Evolutionary conservation across 2,329 filamentous ascomycete species (phyloP), one percentile per base, ranked within the genome.

Genomic region (Ceratocystis cubensis): DNA sequence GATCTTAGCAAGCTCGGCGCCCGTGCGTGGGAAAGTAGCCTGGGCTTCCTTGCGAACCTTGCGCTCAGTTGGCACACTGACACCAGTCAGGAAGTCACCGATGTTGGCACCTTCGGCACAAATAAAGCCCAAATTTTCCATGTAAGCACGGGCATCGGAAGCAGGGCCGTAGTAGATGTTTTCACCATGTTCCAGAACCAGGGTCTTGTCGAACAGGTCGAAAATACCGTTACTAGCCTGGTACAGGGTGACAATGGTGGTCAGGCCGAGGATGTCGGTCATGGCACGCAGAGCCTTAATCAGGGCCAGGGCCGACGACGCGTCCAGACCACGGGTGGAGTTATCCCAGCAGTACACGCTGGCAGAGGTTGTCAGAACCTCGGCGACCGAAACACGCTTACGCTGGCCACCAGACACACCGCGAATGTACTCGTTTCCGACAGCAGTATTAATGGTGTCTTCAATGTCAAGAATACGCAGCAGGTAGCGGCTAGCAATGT

Each of bases 351-450:
- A 84, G 72, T 85, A 83, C 17, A 85, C 75, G 7, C 82, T 82
- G 2, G 82, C 81, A 37, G 79, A 79, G 15, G 82, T 83, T 17
- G 85, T 76, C 7, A 81, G 78, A 10, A 82, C 82, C 73, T 86
- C 83, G 61, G 83, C 80, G 69, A 86, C 85, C 69, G 82, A 84
- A 28, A 85, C 85, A 72, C 85, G 82, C 77, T 86, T 86, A 64
- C 86, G 80, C 79, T 91, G 87, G 72, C 88, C 88, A 73, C 88
- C 88, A 33, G 84, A 87, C 10, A 91, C 87, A 74, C 88, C 88
- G 66, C 88, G 85, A 37, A 90, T 78, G 72, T 84, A 90, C 74
- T 90, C 87, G 75, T 90, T 89, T 61, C 88, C 88, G 30, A 91
- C 87, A 17, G 81, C 80, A 2, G 87, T 90, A 76, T 90, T 86